Evolutionary conservation across 2,329 filamentous ascomycete species (phyloP).

Genomic region (Coniella lustricola): DNA sequence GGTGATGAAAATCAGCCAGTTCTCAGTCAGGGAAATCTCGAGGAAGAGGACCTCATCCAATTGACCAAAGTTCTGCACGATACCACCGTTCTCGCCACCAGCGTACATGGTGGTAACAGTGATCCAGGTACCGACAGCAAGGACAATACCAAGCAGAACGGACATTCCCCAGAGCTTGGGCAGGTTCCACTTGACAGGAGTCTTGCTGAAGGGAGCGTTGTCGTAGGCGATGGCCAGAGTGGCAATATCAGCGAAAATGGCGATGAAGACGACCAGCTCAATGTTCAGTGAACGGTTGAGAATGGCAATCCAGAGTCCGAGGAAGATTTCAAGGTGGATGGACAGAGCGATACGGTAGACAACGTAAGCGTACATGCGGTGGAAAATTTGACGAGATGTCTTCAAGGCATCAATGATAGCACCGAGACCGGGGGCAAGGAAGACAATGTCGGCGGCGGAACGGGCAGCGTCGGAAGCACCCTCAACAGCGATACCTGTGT

Average conservation of each 20-base stretch:
- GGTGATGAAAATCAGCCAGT: slow-evolving; percentile 95
- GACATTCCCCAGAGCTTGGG: slow-evolving; percentile 94
- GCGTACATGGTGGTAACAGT: slow-evolving; percentile 79
- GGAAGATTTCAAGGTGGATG: slow-evolving; percentile 84
- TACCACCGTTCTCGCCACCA: slow-evolving; percentile 64
- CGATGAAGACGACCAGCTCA: slow-evolving; percentile 85
- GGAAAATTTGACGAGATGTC: slow-evolving; percentile 90
- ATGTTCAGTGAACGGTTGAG: slow-evolving; percentile 79
- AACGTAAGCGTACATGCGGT: slow-evolving; percentile 94
- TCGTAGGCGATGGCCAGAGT: slow-evolving; percentile 91
- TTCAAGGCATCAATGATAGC: slow-evolving; percentile 90
- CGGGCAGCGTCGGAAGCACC: slow-evolving; percentile 86
- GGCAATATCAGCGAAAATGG: slow-evolving; percentile 89
- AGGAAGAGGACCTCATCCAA: slow-evolving; percentile 81
- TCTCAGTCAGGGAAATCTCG: slow-evolving; percentile 84
- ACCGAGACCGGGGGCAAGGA: slow-evolving; percentile 83
- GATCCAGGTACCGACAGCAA: slow-evolving; percentile 82
- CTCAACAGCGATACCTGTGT: slow-evolving; percentile 92
- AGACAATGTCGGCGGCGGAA: slow-evolving; percentile 88
- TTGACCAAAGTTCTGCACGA: slow-evolving; percentile 82
- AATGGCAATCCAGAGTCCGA: slow-evolving; percentile 86
- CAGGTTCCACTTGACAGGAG: slow-evolving; percentile 90
- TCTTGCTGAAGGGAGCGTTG: slow-evolving; percentile 79
- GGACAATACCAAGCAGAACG: slow-evolving; percentile 70
- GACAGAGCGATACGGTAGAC: slow-evolving; percentile 92